phyloP scores from a whole-genome alignment of 768 basidiomycete genomes.

The Mycena filopes region DNA sequence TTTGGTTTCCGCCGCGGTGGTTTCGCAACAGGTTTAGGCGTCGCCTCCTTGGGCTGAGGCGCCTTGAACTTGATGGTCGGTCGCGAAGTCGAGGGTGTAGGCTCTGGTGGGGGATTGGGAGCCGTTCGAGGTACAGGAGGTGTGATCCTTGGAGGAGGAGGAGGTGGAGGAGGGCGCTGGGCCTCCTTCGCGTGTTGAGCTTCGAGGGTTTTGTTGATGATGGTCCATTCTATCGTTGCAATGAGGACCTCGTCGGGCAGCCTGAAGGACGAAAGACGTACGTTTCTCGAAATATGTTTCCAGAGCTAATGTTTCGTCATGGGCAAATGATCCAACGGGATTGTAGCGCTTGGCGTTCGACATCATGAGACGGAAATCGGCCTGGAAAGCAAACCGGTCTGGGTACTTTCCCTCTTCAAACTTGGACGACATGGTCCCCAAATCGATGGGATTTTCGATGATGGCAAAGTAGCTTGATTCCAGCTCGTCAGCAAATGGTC shows the following conservation, averaged over 20 bases:
- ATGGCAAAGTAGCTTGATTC: constrained; percentile 83
- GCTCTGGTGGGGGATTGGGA: constrained; percentile 42
- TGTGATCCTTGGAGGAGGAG: constrained; percentile 43
- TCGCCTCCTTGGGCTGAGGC: constrained; percentile 41
- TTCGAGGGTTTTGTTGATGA: constrained; percentile 86
- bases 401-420: constrained; percentile 88
- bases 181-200: constrained; percentile 63
- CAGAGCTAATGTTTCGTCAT: constrained; percentile 78
- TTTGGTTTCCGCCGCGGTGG: constrained; percentile 45
- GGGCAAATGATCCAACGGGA: constrained; percentile 71
- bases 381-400: constrained; percentile 83
- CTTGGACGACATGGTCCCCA: constrained; percentile 89
- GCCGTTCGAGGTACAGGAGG: constrained; percentile 55
- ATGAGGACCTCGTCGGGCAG: not conserved
- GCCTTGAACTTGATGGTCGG: constrained; percentile 78
- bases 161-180: constrained; percentile 39
- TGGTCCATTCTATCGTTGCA: constrained; percentile 78
- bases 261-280: constrained; percentile 49
- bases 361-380: constrained; percentile 90
- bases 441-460: constrained; percentile 94
- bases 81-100: constrained; percentile 53
- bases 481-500: constrained; percentile 6
- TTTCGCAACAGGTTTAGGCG: constrained; percentile 45
- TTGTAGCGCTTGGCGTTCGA: constrained; percentile 91
- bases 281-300: constrained; percentile 89